Conservation (phyloP, 495 filamentous ascomycete species). For the Aspergillus heteromorphus region DNA sequence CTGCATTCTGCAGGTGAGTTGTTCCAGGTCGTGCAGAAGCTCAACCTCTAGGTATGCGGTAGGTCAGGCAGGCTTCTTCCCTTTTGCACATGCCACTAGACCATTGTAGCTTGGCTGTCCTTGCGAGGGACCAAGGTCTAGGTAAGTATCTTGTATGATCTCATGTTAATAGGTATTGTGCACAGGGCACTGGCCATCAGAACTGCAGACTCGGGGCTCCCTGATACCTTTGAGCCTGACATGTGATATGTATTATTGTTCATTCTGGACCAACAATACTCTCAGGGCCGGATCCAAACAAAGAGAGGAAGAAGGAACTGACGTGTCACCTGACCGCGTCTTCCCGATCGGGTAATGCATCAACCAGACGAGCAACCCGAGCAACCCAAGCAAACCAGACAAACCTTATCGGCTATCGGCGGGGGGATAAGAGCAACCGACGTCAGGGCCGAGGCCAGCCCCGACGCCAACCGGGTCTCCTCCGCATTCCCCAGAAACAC, state of each 20-base stretch:
- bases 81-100: neutral
- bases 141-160: neutral
- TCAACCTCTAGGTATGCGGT: neutral
- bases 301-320: too few species aligned
- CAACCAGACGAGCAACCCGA: too few species aligned
- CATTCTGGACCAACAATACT: too few species aligned
- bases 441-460: conserved; percentile 30
- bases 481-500: conserved; percentile 28
- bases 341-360: neutral
- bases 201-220: too few species aligned
- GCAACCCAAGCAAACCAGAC: neutral
- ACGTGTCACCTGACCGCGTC: neutral
- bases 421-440: conserved; percentile 13
- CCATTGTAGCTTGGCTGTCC: neutral
- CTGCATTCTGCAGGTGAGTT: conserved; percentile 2
- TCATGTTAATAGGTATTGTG: too few species aligned
- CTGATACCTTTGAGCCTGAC: too few species aligned
- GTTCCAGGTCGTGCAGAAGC: neutral
- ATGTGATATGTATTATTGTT: too few species aligned
- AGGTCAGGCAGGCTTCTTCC: neutral
- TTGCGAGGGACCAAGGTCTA: neutral
- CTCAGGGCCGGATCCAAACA: too few species aligned
- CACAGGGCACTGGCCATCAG: too few species aligned
- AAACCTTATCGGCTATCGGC: conserved; percentile 17
- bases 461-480: conserved; percentile 10